Evolutionary conservation across 148 eudicot genomes (phyloP).

Genomic region (Limonium bicolor): DNA sequence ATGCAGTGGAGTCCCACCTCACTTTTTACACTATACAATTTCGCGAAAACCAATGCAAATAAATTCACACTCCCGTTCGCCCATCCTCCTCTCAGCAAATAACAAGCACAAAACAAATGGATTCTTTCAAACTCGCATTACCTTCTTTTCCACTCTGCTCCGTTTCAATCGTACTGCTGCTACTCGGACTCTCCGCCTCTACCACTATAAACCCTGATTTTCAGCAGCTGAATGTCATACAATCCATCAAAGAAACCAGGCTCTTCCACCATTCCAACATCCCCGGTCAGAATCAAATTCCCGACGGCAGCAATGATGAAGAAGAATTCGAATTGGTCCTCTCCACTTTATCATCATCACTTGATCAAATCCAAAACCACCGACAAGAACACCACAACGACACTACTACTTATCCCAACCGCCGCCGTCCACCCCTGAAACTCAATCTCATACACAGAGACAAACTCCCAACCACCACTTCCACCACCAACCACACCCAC

Average conservation of each 20-base stretch:
- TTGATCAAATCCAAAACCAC: too few species aligned
- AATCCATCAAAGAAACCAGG: slow-evolving; percentile 12
- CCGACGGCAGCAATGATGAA: too few species aligned
- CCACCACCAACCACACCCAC: slow-evolving; percentile 13
- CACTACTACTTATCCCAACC: not conserved
- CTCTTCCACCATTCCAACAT: not conserved
- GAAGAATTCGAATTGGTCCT: too few species aligned
- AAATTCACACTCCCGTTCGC: too few species aligned
- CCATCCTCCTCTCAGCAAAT: too few species aligned
- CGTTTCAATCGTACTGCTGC: slow-evolving; percentile 1
- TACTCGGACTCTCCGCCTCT: slow-evolving; percentile 11
- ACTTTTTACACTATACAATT: too few species aligned
- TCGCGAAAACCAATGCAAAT: too few species aligned
- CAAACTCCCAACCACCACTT: slow-evolving; percentile 6
- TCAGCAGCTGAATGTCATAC: slow-evolving; percentile 37
- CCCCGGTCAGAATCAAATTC: not conserved
- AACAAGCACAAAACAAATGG: too few species aligned
- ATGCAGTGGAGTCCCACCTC: too few species aligned
- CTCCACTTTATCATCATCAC: too few species aligned
- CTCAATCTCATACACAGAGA: slow-evolving; percentile 57
- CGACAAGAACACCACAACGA: not conserved
- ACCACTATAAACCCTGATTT: slow-evolving; percentile 19
- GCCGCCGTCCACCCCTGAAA: slow-evolving; percentile 11
- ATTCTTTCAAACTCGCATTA: too few species aligned
- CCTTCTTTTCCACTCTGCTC: too few species aligned